Conservation (phyloP, 2,329 filamentous ascomycete species). For the Aspergillus nomiae region DNA sequence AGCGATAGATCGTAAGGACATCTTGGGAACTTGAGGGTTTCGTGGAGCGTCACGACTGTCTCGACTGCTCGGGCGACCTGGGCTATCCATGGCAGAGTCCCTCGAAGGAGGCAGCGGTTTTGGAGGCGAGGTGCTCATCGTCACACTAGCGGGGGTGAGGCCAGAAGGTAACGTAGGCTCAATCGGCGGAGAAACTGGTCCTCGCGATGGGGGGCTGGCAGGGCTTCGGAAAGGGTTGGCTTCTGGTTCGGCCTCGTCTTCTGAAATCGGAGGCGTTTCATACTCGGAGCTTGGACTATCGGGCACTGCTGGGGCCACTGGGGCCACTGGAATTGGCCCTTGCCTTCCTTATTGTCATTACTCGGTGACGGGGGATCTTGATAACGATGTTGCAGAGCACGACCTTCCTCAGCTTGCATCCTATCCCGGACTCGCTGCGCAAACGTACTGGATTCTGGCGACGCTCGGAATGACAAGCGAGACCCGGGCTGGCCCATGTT, state of each 20-base stretch:
- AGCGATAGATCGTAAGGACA: conserved; percentile 39
- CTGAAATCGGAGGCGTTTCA: conserved; percentile 32
- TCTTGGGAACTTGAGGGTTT: conserved; percentile 31
- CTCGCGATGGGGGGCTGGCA: conserved; percentile 23
- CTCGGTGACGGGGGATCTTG: conserved; percentile 34
- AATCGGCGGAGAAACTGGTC: conserved; percentile 24
- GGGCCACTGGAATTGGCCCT: conserved; percentile 7
- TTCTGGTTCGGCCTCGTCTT: conserved; percentile 26
- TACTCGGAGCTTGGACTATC: conserved; percentile 28
- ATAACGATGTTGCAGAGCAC: conserved; percentile 49
- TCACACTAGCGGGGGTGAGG: conserved; percentile 24
- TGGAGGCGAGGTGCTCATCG: conserved; percentile 21
- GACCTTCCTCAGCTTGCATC: conserved; percentile 57
- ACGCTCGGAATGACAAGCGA: conserved; percentile 42
- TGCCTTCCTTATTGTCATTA: conserved; percentile 24
- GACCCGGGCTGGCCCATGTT: conserved; percentile 32
- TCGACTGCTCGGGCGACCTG: conserved; percentile 19
- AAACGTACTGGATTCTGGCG: conserved; percentile 47
- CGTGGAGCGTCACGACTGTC: conserved; percentile 20
- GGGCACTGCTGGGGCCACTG: conserved; percentile 11
- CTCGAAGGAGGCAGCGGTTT: conserved; percentile 13
- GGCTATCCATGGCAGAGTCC: conserved; percentile 11
- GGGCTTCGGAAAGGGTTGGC: conserved; percentile 31
- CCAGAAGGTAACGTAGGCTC: conserved; percentile 28
- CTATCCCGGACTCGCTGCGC: conserved; percentile 51